A percentile compares a stretch with the other conserved stretches of the same genome.
These are phyloP conservation scores for Gossypium gossypioides DNA, from an alignment of 441 rosid species.

Conservation along the genomic window DNA sequence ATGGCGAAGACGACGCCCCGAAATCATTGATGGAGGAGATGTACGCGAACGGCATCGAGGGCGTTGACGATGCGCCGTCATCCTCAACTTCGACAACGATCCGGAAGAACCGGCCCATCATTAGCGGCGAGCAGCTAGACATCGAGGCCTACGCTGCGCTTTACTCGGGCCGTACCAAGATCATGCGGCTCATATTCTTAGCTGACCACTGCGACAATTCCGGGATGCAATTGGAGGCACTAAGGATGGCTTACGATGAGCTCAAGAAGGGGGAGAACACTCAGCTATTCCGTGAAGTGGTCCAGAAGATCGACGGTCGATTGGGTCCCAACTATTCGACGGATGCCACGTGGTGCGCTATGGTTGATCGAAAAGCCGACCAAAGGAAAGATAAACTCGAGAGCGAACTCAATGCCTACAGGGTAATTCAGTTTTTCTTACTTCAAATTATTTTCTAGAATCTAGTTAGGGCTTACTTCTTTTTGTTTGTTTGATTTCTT, in stretches of 20 bases:
- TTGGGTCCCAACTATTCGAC: constrained; percentile 47
- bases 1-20: constrained; percentile 50
- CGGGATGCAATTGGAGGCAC: constrained; percentile 62
- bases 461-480: neutral
- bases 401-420: constrained; percentile 82
- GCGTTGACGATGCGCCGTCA: constrained; percentile 5
- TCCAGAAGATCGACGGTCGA: constrained; percentile 53
- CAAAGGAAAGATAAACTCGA: constrained; percentile 79
- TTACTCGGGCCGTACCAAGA: constrained; percentile 71
- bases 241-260: constrained; percentile 89
- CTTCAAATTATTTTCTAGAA: neutral
- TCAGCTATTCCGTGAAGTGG: constrained; percentile 68
- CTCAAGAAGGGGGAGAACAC: constrained; percentile 88
- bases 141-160: constrained; percentile 83
- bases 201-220: constrained; percentile 57
- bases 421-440: constrained; percentile 31
- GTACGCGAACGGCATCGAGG: constrained; percentile 59
- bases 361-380: constrained; percentile 64
- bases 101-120: constrained; percentile 41
- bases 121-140: constrained; percentile 79
- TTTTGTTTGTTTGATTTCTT: neutral
- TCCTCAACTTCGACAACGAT: constrained; percentile 13
- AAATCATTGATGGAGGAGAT: constrained; percentile 51
- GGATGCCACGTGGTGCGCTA: constrained; percentile 67
- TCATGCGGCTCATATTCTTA: constrained; percentile 63